phyloP scores from a whole-genome alignment of 495 filamentous ascomycete genomes.

The Aspergillus olivimuriae region DNA sequence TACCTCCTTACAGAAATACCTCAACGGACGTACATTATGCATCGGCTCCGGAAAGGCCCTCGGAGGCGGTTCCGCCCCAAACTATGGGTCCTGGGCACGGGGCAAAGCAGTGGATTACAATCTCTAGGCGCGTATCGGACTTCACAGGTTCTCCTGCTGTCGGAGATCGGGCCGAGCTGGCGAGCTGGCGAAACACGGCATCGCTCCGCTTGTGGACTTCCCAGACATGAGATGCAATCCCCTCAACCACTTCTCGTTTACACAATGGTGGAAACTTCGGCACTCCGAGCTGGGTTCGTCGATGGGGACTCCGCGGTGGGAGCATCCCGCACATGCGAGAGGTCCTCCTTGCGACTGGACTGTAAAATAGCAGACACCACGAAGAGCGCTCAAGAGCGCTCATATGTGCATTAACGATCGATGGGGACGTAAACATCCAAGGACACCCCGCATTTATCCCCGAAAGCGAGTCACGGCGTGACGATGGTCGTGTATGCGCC shows the following conservation, averaged over 20 bases:
- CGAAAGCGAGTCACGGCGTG: slow-evolving; percentile 7
- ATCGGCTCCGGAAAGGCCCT: slow-evolving; percentile 21
- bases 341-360: slow-evolving; percentile 26
- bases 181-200: slow-evolving; percentile 19
- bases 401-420: slow-evolving; percentile 23
- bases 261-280: slow-evolving; percentile 31
- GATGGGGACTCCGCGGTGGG: slow-evolving; percentile 22
- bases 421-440: slow-evolving; percentile 3
- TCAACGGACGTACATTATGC: slow-evolving; percentile 16
- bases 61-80: slow-evolving; percentile 23
- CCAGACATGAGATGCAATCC: slow-evolving; percentile 32
- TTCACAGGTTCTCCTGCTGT: slow-evolving; percentile 33
- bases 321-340: slow-evolving; percentile 18
- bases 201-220: slow-evolving; percentile 14
- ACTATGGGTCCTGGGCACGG: slow-evolving; percentile 31
- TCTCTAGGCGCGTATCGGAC: slow-evolving; percentile 28
- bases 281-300: slow-evolving; percentile 28
- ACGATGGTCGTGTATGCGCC: slow-evolving; percentile 26
- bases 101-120: slow-evolving; percentile 31
- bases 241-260: slow-evolving; percentile 26
- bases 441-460: slow-evolving; percentile 8
- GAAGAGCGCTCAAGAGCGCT: slow-evolving; percentile 17
- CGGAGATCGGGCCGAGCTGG: slow-evolving; percentile 26
- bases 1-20: slow-evolving; percentile 21
- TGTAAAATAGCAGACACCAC: slow-evolving; percentile 12